Evolutionary conservation across 805 yeast genomes (phyloP).

Genomic region (Candida methanosorbosa): DNA sequence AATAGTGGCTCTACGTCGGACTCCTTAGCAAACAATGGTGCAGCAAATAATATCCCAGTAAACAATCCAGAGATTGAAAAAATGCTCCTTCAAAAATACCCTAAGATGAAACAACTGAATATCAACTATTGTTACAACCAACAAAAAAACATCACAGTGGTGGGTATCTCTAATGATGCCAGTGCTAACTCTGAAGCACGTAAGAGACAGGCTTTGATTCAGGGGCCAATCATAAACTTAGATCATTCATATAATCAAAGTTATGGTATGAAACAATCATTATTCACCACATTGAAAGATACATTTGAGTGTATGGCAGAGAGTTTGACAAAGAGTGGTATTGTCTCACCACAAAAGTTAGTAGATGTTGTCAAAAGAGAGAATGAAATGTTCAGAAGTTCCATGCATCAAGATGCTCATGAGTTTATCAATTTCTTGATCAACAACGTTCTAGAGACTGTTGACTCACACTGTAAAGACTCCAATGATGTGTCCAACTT

Average conservation of each 20-base stretch:
- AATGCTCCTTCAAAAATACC: constrained; percentile 15
- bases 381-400: constrained; percentile 76
- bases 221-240: constrained; percentile 78
- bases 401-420: constrained; percentile 98
- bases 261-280: constrained; percentile 39
- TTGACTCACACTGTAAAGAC: constrained; percentile 22
- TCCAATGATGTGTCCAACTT: constrained; percentile 21
- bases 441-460: constrained; percentile 55
- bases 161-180: constrained; percentile 32
- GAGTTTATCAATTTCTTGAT: constrained; percentile 85
- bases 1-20: constrained; percentile 3
- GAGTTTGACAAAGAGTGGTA: constrained; percentile 60
- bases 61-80: constrained; percentile 14
- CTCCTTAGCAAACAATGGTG: constrained; percentile 3
- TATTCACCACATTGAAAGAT: constrained; percentile 71
- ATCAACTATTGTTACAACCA: constrained; percentile 30
- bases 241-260: constrained; percentile 54
- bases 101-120: constrained; percentile 24
- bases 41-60: constrained; percentile 3
- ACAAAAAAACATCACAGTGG: constrained; percentile 36
- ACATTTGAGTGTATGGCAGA: constrained; percentile 78
- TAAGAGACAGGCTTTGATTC: constrained; percentile 65
- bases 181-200: constrained; percentile 56
- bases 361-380: constrained; percentile 71
- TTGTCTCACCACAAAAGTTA: constrained; percentile 73